Evolutionary conservation across 371 early-diverging fungal genomes (phyloP).

Genomic region (Coemansia sp.): DNA sequence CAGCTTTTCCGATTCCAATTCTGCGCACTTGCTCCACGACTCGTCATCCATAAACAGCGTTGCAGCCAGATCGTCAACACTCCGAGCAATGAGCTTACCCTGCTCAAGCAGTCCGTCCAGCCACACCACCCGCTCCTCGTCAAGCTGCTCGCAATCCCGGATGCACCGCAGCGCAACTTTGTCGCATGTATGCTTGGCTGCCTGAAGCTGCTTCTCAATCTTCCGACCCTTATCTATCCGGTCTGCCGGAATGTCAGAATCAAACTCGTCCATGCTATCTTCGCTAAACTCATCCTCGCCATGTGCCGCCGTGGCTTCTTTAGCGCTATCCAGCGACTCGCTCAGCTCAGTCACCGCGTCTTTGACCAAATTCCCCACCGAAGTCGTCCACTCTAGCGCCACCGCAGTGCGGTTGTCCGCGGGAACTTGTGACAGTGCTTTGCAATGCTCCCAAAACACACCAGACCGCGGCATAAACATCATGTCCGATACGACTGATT

Average conservation of each 20-base stretch:
- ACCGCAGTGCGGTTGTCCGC: constrained; percentile 37
- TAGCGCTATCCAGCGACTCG: constrained; percentile 19
- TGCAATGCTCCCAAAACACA: constrained; percentile 49
- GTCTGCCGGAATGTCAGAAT: constrained; percentile 29
- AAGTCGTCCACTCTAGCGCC: constrained; percentile 10
- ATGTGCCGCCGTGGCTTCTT: not conserved
- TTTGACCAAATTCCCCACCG: constrained; percentile 24
- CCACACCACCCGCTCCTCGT: constrained; percentile 40
- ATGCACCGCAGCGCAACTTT: constrained; percentile 44
- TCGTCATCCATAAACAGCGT: constrained; percentile 31
- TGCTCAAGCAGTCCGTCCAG: constrained; percentile 43
- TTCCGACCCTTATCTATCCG: constrained; percentile 27
- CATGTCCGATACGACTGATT: constrained; percentile 23
- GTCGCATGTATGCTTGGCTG: constrained; percentile 35
- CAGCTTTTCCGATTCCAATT: constrained; percentile 18
- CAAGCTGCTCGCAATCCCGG: constrained; percentile 37
- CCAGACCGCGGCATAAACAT: constrained; percentile 30
- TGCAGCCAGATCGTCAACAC: constrained; percentile 36
- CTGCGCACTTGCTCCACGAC: constrained; percentile 16
- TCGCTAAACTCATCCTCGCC: constrained; percentile 17
- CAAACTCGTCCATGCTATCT: constrained; percentile 43
- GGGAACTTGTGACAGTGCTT: constrained; percentile 35
- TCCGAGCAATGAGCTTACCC: constrained; percentile 25
- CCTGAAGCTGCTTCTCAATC: constrained; percentile 23
- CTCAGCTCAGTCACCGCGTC: constrained; percentile 37